A percentile compares a stretch with the other conserved stretches of the same genome.
Conservation (phyloP, 306 rosid species). For the Corylus avellana region DNA sequence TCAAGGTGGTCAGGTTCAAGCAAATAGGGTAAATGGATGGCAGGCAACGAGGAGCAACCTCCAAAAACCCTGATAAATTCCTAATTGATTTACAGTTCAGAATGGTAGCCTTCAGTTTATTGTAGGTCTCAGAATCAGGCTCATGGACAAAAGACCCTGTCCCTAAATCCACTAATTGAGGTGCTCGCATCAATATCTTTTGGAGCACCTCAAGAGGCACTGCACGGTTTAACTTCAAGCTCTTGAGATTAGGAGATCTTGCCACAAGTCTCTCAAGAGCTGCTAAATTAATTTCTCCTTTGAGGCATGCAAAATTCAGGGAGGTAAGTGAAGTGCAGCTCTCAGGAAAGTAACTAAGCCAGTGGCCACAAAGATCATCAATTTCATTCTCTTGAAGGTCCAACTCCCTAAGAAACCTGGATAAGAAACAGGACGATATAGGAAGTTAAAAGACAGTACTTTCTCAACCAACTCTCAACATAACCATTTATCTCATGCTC, state of each 20-base stretch:
- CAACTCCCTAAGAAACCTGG: conserved; percentile 80
- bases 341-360: conserved; percentile 94
- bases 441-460: not conserved
- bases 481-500: not conserved
- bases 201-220: conserved; percentile 69
- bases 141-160: conserved; percentile 67
- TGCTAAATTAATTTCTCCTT: conserved; percentile 68
- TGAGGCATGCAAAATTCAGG: conserved; percentile 88
- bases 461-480: not conserved
- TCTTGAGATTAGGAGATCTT: conserved; percentile 82
- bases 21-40: conserved; percentile 67
- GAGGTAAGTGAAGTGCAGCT: conserved; percentile 75
- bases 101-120: conserved; percentile 46
- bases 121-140: conserved; percentile 48
- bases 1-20: conserved; percentile 65
- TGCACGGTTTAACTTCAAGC: conserved; percentile 66
- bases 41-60: conserved; percentile 65
- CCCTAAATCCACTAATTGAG: conserved; percentile 79
- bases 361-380: conserved; percentile 76
- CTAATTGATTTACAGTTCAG: conserved; percentile 61
- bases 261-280: conserved; percentile 89
- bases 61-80: conserved; percentile 88
- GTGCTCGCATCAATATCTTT: conserved; percentile 61
- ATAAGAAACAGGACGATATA: not conserved
- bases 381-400: conserved; percentile 97